phyloP scores from a whole-genome alignment of 768 basidiomycete genomes.

The Gloeopeniophorella convolvens region DNA sequence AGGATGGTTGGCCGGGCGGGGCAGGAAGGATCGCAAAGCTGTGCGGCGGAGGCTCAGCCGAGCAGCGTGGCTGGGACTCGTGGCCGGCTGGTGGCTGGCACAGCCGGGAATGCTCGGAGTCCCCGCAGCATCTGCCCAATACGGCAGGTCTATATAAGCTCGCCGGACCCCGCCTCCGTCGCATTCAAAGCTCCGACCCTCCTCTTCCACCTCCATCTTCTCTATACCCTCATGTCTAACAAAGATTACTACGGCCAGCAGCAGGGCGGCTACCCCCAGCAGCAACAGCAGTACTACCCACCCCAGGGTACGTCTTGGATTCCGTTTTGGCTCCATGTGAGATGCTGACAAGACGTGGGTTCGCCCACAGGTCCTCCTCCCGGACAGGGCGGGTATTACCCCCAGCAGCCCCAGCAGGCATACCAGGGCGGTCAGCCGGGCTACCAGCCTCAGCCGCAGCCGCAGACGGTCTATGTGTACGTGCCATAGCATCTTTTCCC shows the following conservation, averaged over 20 bases:
- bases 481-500: slow-evolving; percentile 26
- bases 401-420: slow-evolving; percentile 64
- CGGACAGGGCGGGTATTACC: slow-evolving; percentile 67
- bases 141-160: no score
- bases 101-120: no score
- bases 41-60: no score
- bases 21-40: no score
- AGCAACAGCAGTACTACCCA: slow-evolving; percentile 43
- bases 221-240: slow-evolving; percentile 41
- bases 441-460: slow-evolving; percentile 58
- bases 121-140: no score
- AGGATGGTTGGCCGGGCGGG: no score
- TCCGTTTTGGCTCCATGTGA: background rate
- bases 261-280: slow-evolving; percentile 39
- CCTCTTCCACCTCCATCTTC: slow-evolving; percentile 5
- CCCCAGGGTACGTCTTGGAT: slow-evolving; percentile 37
- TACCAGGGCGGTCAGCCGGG: slow-evolving; percentile 46
- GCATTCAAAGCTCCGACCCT: background rate
- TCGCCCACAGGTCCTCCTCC: slow-evolving; percentile 41
- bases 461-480: slow-evolving; percentile 78
- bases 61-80: no score
- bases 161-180: background rate
- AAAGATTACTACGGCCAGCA: slow-evolving; percentile 57
- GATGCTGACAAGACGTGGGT: slow-evolving; percentile 24
- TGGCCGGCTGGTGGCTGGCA: no score